Percentiles rank a stretch among this genome's conserved stretches.
phyloP scores from a whole-genome alignment of 805 yeast species.

The Lipomyces chichibuensis region DNA sequence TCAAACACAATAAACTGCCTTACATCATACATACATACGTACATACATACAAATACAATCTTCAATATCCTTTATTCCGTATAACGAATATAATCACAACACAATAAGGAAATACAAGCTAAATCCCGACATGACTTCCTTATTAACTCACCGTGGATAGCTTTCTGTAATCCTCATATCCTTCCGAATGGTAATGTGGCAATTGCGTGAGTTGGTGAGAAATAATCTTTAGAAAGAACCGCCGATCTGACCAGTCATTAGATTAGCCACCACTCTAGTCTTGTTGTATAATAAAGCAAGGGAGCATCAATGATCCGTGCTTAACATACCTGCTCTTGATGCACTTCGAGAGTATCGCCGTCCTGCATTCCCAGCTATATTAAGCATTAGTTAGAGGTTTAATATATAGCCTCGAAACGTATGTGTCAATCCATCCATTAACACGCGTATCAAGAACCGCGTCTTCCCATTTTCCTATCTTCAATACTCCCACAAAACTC shows the following conservation, averaged over 20 bases:
- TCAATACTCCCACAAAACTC: too few relatives aligned
- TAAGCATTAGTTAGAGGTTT: background rate
- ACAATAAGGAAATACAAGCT: background rate
- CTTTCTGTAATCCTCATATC: background rate
- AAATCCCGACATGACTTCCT: background rate
- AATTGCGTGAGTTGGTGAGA: background rate
- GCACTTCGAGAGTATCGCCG: constrained; percentile 95
- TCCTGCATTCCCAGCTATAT: constrained; percentile 80
- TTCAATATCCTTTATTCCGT: background rate
- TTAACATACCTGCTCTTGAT: constrained; percentile 77
- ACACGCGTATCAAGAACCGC: background rate
- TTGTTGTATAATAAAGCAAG: background rate
- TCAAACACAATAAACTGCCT: background rate
- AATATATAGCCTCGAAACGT: background rate
- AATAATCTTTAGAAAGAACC: background rate
- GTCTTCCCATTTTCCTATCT: background rate
- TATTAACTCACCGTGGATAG: background rate
- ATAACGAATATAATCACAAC: background rate
- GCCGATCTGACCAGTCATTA: background rate
- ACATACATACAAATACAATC: background rate
- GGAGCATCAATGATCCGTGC: background rate
- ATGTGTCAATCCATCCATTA: constrained; percentile 13
- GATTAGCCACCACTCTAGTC: background rate
- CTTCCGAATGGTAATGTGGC: background rate
- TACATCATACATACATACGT: background rate